Percentiles rank a stretch among this genome's conserved stretches.
These are phyloP conservation scores for Ustulina deusta DNA, from an alignment of 2,329 filamentous ascomycete genomes.

Conservation along the genomic window DNA sequence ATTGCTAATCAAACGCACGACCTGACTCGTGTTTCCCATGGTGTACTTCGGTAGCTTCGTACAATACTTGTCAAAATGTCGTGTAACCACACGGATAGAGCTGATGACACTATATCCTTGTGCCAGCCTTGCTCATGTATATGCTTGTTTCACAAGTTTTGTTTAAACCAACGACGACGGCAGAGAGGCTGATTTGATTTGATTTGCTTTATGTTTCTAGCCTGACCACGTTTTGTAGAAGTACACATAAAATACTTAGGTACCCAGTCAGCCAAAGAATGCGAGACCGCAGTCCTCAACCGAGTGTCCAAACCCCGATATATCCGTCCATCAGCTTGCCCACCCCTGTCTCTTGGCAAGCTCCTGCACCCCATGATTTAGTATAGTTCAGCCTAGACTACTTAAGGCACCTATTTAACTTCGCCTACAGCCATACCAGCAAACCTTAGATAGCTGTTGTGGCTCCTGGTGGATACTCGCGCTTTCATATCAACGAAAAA, in stretches of 20 bases:
- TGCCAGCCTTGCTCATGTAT: not conserved
- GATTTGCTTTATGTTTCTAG: conserved; percentile 14
- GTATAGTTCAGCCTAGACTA: conserved; percentile 14
- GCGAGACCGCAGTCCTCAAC: not conserved
- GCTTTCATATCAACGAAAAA: not conserved
- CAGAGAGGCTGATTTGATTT: not conserved
- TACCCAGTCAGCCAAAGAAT: not conserved
- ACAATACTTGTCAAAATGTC: not conserved
- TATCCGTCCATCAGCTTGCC: conserved; percentile 15
- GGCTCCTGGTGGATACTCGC: not conserved
- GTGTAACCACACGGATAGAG: not conserved
- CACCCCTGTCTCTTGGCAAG: conserved; percentile 16
- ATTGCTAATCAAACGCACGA: not conserved
- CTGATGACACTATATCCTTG: not conserved
- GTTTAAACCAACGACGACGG: not conserved
- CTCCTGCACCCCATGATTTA: conserved; percentile 33
- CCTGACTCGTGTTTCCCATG: conserved; percentile 5
- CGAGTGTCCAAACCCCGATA: conserved; percentile 13
- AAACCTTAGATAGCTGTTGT: conserved; percentile 12
- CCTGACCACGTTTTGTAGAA: not conserved
- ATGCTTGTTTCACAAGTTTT: not conserved
- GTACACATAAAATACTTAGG: not conserved
- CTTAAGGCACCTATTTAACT: conserved; percentile 18
- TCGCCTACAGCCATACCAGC: not conserved
- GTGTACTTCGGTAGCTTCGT: not conserved